Percentiles rank a stretch among this genome's conserved stretches.
Evolutionary conservation across 805 yeast species (phyloP).

Genomic region (Lipomyces chichibuensis): DNA sequence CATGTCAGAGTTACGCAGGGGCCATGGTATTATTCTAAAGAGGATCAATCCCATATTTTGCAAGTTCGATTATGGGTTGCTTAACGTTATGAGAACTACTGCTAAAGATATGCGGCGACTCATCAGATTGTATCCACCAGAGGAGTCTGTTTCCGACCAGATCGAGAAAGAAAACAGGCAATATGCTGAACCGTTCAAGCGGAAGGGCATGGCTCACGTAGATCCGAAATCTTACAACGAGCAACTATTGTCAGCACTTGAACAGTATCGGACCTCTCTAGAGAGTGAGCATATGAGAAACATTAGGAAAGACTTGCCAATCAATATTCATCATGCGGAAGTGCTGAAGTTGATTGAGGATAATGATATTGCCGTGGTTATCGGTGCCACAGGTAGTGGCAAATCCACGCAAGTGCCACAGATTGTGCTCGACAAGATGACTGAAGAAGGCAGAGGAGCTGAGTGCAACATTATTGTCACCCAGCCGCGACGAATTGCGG

Average conservation of each 20-base stretch:
- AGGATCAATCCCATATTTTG: slow-evolving; percentile 13
- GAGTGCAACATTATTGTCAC: slow-evolving; percentile 36
- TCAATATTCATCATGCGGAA: slow-evolving; percentile 19
- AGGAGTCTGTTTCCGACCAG: slow-evolving; percentile 6
- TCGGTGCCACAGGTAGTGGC: slow-evolving; percentile 40
- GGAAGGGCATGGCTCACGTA: background rate
- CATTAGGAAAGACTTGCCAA: slow-evolving; percentile 23
- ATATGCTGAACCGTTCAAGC: slow-evolving; percentile 3
- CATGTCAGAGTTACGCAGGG: slow-evolving; percentile 6
- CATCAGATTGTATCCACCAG: background rate
- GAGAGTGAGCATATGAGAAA: slow-evolving; percentile 19
- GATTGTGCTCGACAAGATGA: slow-evolving; percentile 34
- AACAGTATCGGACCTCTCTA: slow-evolving; percentile 7
- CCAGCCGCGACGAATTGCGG: slow-evolving; percentile 40
- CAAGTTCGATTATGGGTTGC: slow-evolving; percentile 1
- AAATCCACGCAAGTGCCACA: slow-evolving; percentile 40
- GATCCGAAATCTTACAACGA: background rate
- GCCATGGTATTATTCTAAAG: slow-evolving; percentile 19
- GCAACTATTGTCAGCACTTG: background rate
- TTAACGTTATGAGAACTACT: slow-evolving; percentile 17
- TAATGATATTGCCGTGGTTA: slow-evolving; percentile 31
- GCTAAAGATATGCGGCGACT: slow-evolving; percentile 11
- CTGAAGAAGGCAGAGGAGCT: slow-evolving; percentile 24
- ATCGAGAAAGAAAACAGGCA: slow-evolving; percentile 9
- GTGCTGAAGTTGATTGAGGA: slow-evolving; percentile 28